Conservation (phyloP, 805 yeast genomes). For the Wickerhamiella domercqiae region DNA sequence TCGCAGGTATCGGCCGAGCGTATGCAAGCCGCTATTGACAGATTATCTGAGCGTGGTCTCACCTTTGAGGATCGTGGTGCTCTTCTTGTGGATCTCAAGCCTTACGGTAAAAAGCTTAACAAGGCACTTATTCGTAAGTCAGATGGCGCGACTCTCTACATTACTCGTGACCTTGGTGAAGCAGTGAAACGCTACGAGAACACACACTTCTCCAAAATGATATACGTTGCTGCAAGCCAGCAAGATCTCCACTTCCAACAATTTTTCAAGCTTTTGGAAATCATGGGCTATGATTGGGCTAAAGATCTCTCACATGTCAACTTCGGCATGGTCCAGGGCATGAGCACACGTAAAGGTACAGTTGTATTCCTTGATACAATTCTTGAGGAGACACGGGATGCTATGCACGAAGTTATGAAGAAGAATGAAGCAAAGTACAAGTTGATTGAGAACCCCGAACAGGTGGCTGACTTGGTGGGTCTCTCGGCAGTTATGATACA, state of each 20-base stretch:
- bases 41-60: slow-evolving; percentile 51
- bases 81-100: slow-evolving; percentile 65
- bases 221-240: slow-evolving; percentile 89
- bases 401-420: slow-evolving; percentile 94
- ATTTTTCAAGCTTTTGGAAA: slow-evolving; percentile 83
- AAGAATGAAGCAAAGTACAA: slow-evolving; percentile 80
- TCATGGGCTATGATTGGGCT: slow-evolving; percentile 85
- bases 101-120: slow-evolving; percentile 80
- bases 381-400: slow-evolving; percentile 79
- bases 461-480: slow-evolving; percentile 89
- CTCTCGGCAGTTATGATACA: slow-evolving; percentile 97
- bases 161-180: slow-evolving; percentile 94
- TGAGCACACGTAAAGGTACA: slow-evolving; percentile 97
- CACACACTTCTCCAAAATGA: slow-evolving; percentile 85
- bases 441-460: slow-evolving; percentile 85
- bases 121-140: slow-evolving; percentile 84
- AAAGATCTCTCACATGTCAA: slow-evolving; percentile 64
- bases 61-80: slow-evolving; percentile 87
- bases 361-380: slow-evolving; percentile 95
- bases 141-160: slow-evolving; percentile 86
- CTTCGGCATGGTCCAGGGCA: slow-evolving; percentile 96
- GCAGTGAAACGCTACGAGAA: slow-evolving; percentile 79
- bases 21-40: slow-evolving; percentile 50
- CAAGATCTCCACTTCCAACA: slow-evolving; percentile 92
- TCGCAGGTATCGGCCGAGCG: slow-evolving; percentile 70